Evolutionary conservation across 2,329 filamentous ascomycete genomes (phyloP), one percentile per base, ranked within the genome.

Genomic region (Cytospora piceae): DNA sequence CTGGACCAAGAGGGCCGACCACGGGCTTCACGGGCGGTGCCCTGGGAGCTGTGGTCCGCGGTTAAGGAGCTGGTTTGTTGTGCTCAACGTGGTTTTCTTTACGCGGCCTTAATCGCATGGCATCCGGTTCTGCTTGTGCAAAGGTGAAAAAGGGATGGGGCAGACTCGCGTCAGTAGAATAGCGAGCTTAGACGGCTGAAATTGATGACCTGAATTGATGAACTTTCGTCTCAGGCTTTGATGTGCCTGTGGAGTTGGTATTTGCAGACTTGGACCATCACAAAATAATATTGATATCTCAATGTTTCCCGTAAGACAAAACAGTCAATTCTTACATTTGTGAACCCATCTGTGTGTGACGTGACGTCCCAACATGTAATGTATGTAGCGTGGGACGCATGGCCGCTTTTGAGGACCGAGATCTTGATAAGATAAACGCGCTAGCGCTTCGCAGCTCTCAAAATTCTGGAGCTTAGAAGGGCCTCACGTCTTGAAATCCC

Each of bases 1-100:
- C 86, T 76, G 77, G 82, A 24, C 89, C 87, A 75, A 83, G 88
- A 77, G 87, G 90, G 76, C 87, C 89, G 68, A 90, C 90, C 72
- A 91, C 90, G 70, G 90, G 92, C 75, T 94, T 94, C 79, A 93
- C 91, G 17, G 91, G 91, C 69, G 91, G 91, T 78, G 91, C 90
- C 68, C 80, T 94, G 77, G 90, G 91, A 72, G 86, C 85, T 71
- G 87, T 86, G 62, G 86, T 90, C 69, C 81, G 87, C 72, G 85
- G 84, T 77, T 89, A 83, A 73, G 61, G 51, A 61, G 58, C 31
- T 57, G 58, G 54, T 63, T 34, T 55, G 46, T 61, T 61, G 34
- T 64, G 58, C 53, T 59, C 57, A 63, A 49, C 24, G 37, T 54
- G 42, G 46, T 51, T 59, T 61, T 66, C 53, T 63, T 67, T 61